Base-by-base conservation (phyloP, 1,284 basidiomycete species). In the Ceratobasidium sp. region DNA sequence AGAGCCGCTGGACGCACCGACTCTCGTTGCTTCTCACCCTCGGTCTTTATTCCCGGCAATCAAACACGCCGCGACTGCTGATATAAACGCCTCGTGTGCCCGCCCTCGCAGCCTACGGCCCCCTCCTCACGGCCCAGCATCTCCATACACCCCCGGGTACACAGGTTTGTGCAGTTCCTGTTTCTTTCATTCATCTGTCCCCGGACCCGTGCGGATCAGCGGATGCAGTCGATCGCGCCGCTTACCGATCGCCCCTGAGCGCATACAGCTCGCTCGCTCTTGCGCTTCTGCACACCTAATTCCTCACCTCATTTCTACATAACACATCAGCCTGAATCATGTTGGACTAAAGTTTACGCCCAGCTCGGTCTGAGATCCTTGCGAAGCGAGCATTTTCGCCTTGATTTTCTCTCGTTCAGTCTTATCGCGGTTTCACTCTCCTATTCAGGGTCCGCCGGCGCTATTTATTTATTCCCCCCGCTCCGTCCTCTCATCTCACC, bases 381-480 rank as follows among this genome's bases (percentile, higher is more conserved):
- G 56, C 56, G 56, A 29, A 56, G 53, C 27, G 29, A 54, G 8
- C 27, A 3, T 54, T 2, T 54, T 2, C 31, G 29, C 3, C 56
- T 33, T 57, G 56, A n/a, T n/a, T n/a, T n/a, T n/a, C n/a, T n/a
- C n/a, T n/a, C 53, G 53, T 24, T 54, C n/a, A 11, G 36, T 54
- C 53, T 54, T 54, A 54, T 54, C 53, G 24, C 19, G 4, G 33
- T 47, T 27, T 29, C 62, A 24, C 31, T 48, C 65, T 56, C 66
- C 66, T 69, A 69, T 69, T 66, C 66, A 69, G 66, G 65, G 31
- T 41, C 48, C 51, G 24, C 48, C 51, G 24, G 15, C 48, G 48
- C 64, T 8, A 14, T 47, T n/a, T 69, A 57, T 69, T 33, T 57
- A 45, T n/a, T 27, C n/a, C 31, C 5, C 3, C 36, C 6, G 29